Conservation (phyloP, 805 yeast species). For the Hanseniaspora occidentalis region DNA sequence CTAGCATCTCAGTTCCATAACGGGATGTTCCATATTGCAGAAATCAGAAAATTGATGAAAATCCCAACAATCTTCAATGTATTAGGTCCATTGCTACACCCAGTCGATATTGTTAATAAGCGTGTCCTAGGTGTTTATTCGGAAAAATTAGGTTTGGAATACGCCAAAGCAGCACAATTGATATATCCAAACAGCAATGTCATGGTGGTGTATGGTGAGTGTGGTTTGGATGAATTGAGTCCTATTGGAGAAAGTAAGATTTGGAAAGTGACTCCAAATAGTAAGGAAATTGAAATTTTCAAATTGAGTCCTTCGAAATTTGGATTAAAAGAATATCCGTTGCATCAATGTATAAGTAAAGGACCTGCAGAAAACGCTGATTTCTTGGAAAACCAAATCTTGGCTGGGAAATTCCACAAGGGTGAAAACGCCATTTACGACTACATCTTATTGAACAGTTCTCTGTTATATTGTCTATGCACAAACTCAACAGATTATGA, state of each 20-base stretch:
- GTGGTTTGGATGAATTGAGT: conserved; percentile 87
- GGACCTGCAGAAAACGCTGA: conserved; percentile 79
- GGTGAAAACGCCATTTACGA: conserved; percentile 51
- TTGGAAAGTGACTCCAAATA: conserved; percentile 41
- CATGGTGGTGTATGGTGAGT: conserved; percentile 86
- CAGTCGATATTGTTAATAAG: conserved; percentile 51
- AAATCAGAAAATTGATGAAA: conserved; percentile 65
- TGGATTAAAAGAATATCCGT: conserved; percentile 61
- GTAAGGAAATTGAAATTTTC: conserved; percentile 31
- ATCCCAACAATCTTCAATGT: conserved; percentile 91
- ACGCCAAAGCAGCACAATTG: conserved; percentile 65
- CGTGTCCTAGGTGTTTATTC: conserved; percentile 86
- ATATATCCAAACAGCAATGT: conserved; percentile 40
- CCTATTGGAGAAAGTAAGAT: conserved; percentile 73
- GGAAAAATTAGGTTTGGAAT: conserved; percentile 64
- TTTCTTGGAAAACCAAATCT: conserved; percentile 28
- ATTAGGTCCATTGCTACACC: conserved; percentile 88
- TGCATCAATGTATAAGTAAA: conserved; percentile 62
- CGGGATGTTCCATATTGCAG: conserved; percentile 76
- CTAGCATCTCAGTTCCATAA: conserved; percentile 93
- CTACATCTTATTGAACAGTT: conserved; percentile 82
- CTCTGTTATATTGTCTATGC: conserved; percentile 71
- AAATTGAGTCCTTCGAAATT: conserved; percentile 63
- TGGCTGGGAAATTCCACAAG: conserved; percentile 31
- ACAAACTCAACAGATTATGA: conserved; percentile 61